These are phyloP conservation scores for Licmophora abbreviata DNA, from an alignment of 108 stramenopile species.

Conservation along the genomic window DNA sequence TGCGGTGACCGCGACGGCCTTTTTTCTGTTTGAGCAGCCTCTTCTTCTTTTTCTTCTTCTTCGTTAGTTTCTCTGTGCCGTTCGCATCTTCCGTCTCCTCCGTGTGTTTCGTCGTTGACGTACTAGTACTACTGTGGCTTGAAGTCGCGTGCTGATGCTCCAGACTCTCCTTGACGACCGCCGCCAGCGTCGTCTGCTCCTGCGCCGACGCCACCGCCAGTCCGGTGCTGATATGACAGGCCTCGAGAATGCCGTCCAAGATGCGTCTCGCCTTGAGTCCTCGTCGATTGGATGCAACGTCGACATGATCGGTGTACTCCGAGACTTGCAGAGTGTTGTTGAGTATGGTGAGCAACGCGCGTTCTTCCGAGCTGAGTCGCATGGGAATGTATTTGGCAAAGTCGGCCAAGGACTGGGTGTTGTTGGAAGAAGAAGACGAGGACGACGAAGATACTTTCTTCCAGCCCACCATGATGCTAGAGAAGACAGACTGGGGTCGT, in stretches of 20 bases:
- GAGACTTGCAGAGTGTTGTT: slow-evolving; percentile 32
- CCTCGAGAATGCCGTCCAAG: slow-evolving; percentile 39
- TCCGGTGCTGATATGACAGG: slow-evolving; percentile 40
- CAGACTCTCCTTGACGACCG: not conserved
- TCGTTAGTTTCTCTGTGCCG: not conserved
- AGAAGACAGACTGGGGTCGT: no score
- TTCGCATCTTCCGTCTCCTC: not conserved
- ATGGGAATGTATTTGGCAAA: slow-evolving; percentile 34
- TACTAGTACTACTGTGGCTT: not conserved
- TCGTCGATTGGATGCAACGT: slow-evolving; percentile 18
- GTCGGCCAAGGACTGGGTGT: slow-evolving; percentile 7
- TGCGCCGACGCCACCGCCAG: slow-evolving; percentile 22
- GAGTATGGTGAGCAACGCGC: slow-evolving; percentile 25
- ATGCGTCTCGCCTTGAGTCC: slow-evolving; percentile 34
- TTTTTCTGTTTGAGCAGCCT: not conserved
- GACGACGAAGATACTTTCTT: not conserved
- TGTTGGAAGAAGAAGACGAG: not conserved
- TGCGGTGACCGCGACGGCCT: no score
- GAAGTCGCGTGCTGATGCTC: not conserved
- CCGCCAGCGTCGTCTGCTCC: slow-evolving; percentile 5
- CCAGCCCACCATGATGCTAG: no score
- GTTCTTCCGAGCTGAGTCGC: slow-evolving; percentile 28
- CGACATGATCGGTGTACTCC: slow-evolving; percentile 67
- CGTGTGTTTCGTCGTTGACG: not conserved
- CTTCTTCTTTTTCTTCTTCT: not conserved